A percentile compares a stretch with the other conserved stretches of the same genome.
Conservation (phyloP, 768 basidiomycete species). For the Artomyces pyxidatus region DNA sequence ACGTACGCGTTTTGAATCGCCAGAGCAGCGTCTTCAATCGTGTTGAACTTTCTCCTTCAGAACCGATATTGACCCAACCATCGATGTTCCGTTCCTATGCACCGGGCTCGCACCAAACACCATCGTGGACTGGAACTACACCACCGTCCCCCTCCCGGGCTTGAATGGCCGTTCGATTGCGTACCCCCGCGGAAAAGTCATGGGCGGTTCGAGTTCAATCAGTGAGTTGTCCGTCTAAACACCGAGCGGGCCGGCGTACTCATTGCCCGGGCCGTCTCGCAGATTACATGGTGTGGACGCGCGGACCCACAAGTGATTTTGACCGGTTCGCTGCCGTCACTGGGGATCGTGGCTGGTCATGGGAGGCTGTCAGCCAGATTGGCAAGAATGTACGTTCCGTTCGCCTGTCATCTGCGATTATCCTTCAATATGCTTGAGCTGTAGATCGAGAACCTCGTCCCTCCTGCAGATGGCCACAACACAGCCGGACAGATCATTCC, state of each 20-base stretch:
- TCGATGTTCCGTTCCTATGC: constrained; percentile 1
- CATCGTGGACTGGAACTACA: constrained; percentile 16
- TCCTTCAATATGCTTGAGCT: neutral
- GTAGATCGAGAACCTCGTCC: constrained; percentile 1
- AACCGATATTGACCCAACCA: neutral
- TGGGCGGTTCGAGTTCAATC: constrained; percentile 15
- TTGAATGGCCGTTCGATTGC: constrained; percentile 5
- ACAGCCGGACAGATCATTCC: constrained; percentile 19
- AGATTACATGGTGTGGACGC: constrained; percentile 11
- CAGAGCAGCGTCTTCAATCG: too few species aligned
- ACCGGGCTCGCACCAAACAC: constrained; percentile 1
- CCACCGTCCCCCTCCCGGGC: constrained; percentile 12
- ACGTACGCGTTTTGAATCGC: too few species aligned
- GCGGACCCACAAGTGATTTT: constrained; percentile 14
- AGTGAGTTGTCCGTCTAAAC: constrained; percentile 8
- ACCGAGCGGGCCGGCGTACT: neutral
- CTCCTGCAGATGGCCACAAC: constrained; percentile 11
- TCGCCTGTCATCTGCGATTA: neutral
- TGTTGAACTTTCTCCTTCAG: too few species aligned
- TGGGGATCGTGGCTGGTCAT: constrained; percentile 16
- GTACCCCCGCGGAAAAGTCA: constrained; percentile 14
- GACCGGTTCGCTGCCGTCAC: constrained; percentile 14
- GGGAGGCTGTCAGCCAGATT: constrained; percentile 9
- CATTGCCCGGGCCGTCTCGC: neutral
- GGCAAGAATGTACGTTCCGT: constrained; percentile 2